Conservation (phyloP, 257 asterid species). For the Striga asiatica region DNA sequence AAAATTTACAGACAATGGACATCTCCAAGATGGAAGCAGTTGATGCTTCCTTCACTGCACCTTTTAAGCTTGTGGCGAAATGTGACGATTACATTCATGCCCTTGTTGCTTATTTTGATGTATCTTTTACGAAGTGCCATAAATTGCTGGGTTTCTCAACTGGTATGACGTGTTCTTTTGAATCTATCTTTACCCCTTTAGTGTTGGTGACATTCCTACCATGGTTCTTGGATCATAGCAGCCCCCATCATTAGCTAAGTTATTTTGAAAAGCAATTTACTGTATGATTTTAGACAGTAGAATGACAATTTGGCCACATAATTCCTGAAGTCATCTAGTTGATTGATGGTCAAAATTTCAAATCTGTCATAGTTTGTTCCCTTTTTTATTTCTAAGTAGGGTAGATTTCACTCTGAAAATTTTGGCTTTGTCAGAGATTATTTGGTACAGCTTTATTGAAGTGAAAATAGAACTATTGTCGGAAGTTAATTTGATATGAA, state of each 20-base stretch:
- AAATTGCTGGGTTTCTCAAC: slow-evolving; percentile 87
- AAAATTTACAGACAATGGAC: slow-evolving; percentile 71
- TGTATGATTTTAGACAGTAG: not conserved
- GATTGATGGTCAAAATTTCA: not conserved
- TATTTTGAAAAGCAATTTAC: not conserved
- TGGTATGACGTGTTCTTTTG: slow-evolving; percentile 30
- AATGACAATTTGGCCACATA: not conserved
- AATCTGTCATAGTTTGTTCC: no score
- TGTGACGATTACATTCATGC: slow-evolving; percentile 95
- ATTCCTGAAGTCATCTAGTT: not conserved
- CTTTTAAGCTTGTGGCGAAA: slow-evolving; percentile 91
- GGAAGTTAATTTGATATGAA: no score
- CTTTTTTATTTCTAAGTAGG: not conserved
- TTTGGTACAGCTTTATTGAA: no score
- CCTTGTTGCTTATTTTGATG: slow-evolving; percentile 89
- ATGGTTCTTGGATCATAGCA: not conserved
- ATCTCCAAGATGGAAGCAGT: slow-evolving; percentile 81
- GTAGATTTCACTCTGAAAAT: no score
- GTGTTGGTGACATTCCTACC: not conserved
- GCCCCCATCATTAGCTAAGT: not conserved
- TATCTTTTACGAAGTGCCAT: slow-evolving; percentile 82
- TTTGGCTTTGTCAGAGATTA: no score
- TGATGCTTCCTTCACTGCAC: slow-evolving; percentile 88
- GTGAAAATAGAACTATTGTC: no score
- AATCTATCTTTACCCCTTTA: not conserved